Base-by-base conservation (phyloP, 2,329 filamentous ascomycete species). In the Diaporthe citri region DNA sequence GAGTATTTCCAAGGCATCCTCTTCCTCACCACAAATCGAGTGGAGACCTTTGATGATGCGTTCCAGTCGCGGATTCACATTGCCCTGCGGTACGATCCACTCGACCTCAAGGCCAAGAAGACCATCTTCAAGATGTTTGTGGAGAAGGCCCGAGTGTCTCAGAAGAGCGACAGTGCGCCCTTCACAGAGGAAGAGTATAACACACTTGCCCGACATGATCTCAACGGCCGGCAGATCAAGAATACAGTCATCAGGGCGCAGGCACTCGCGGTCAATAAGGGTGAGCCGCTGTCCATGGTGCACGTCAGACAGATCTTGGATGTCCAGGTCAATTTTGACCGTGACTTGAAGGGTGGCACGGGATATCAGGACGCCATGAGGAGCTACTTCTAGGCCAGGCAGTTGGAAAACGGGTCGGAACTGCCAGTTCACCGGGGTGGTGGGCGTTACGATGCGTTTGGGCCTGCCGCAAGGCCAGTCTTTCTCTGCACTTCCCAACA, bases 1-100 rank as follows among this genome's bases (percentile, higher is more conserved):
- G 96, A 98, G 83, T 98, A 97, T 82, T 97, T 97, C 85, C 94
- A 97, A 81, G 95, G 95, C 4, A 97, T 97, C 71, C 83, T 97
- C 6, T 97, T 98, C 86, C 84, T 98, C 36, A 98, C 95, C 0
- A 97, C 95, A 3, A 97, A 97, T 82, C 91, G 95, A 1, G 94
- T 97, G 1, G 90, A 93, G 86, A 96, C 94, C 0, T 97, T 98
- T 80, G 95, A 98, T 79, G 94, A 97, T 76, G 95, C 95, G 0
- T 97, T 97, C 87, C 94, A 97, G 81, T 94, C 92, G 13, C 91
- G 95, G 34, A 97, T 97, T 76, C 95, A 97, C 82, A 93, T 97
- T 79, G 94, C 95, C 0, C 87, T 98, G 12, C 89, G 93, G 39
- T 98, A 97, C 83, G 93, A 94, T 52, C 91, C 93, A 66, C 88